phyloP scores from a whole-genome alignment of 1,284 basidiomycete genomes.

The Marasmius oreades region DNA sequence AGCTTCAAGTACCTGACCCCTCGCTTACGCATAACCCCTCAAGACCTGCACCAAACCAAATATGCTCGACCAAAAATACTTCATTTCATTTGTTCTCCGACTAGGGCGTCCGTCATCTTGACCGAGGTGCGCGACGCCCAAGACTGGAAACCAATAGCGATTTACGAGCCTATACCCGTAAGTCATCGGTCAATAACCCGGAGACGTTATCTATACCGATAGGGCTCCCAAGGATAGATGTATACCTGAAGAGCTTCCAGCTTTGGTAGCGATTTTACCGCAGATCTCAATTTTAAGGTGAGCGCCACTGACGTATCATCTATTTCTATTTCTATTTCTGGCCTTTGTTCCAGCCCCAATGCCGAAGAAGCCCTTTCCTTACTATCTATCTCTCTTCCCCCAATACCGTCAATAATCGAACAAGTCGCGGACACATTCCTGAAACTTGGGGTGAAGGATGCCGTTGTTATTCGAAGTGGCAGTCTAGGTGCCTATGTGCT shows the following conservation, averaged over 20 bases:
- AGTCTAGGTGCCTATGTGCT: conserved; percentile 73
- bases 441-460: conserved; percentile 51
- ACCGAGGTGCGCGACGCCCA: conserved; percentile 53
- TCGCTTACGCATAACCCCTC: conserved; percentile 67
- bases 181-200: conserved; percentile 23
- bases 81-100: conserved; percentile 86
- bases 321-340: background rate
- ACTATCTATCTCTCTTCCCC: conserved; percentile 49
- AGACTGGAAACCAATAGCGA: conserved; percentile 61
- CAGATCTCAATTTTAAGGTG: conserved; percentile 67
- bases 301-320: conserved; percentile 10
- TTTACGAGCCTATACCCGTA: conserved; percentile 88
- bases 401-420: conserved; percentile 53
- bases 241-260: conserved; percentile 71
- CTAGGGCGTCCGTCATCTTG: conserved; percentile 66
- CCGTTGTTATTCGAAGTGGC: conserved; percentile 76
- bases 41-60: conserved; percentile 57
- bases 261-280: conserved; percentile 60
- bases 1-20: conserved; percentile 85
- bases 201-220: conserved; percentile 4
- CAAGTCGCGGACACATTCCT: conserved; percentile 58
- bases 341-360: conserved; percentile 56
- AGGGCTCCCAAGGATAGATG: conserved; percentile 61
- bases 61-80: conserved; percentile 57
- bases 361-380: conserved; percentile 71